These are phyloP conservation scores for Heimioporus sp. DNA, from an alignment of 768 basidiomycete genomes.

Conservation along the genomic window DNA sequence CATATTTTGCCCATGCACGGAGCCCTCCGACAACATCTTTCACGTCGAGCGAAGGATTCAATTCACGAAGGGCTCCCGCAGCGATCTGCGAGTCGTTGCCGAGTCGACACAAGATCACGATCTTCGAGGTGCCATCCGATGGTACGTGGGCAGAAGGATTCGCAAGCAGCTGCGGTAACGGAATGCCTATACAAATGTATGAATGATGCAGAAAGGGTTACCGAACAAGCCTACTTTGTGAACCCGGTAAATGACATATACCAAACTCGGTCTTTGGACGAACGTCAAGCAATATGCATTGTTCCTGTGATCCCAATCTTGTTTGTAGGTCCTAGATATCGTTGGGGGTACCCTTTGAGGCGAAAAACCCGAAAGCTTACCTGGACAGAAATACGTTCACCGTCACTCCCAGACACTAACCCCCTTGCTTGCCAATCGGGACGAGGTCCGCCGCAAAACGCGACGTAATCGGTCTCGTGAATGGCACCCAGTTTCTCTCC, in stretches of 20 bases:
- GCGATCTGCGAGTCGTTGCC: slow-evolving; percentile 96
- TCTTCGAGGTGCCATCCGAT: slow-evolving; percentile 20
- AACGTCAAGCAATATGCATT: slow-evolving; percentile 65
- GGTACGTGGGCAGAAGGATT: slow-evolving; percentile 52
- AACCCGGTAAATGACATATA: slow-evolving; percentile 77
- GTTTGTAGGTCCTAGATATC: slow-evolving; percentile 48
- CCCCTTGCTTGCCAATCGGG: slow-evolving; percentile 68
- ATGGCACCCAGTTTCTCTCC: slow-evolving; percentile 45
- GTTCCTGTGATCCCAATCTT: slow-evolving; percentile 31
- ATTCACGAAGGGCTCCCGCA: slow-evolving; percentile 44
- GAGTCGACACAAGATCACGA: slow-evolving; percentile 74
- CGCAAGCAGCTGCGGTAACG: slow-evolving; percentile 61
- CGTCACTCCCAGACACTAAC: slow-evolving; percentile 38
- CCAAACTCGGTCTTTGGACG: slow-evolving; percentile 77
- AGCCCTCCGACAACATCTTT: slow-evolving; percentile 83
- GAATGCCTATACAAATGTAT: slow-evolving; percentile 58
- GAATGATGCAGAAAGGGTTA: background rate
- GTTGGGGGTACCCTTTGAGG: background rate
- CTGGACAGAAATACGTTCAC: slow-evolving; percentile 42
- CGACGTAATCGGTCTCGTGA: slow-evolving; percentile 70
- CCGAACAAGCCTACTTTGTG: slow-evolving; percentile 55
- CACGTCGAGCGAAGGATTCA: slow-evolving; percentile 32
- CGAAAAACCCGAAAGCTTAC: slow-evolving; percentile 27
- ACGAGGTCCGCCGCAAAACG: slow-evolving; percentile 76
- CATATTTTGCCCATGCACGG: slow-evolving; percentile 70